Percentiles rank a stretch among this genome's conserved stretches.
Conservation (phyloP, 2,329 filamentous ascomycete genomes). For the Tetracladium maxilliforme region DNA sequence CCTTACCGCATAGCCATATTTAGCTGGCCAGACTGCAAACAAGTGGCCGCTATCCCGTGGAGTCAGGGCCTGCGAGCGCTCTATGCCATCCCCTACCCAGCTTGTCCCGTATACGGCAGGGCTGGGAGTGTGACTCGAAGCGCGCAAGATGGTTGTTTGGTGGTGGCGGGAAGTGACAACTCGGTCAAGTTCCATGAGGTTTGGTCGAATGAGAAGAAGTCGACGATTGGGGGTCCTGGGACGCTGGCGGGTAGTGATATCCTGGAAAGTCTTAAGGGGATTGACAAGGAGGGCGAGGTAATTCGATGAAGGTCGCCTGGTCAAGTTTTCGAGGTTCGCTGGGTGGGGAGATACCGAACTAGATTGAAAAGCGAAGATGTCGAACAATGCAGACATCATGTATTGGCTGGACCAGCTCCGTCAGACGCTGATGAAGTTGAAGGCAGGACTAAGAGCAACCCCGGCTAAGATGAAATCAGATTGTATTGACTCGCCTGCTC, state of each 20-base stretch:
- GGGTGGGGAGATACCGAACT: too few species aligned
- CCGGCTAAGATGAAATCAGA: too few species aligned
- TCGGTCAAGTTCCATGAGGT: constrained; percentile 94
- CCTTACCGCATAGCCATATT: constrained; percentile 83
- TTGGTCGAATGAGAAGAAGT: constrained; percentile 54
- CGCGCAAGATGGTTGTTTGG: constrained; percentile 64
- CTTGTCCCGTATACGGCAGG: constrained; percentile 30
- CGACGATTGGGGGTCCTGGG: constrained; percentile 35
- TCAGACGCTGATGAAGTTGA: too few species aligned
- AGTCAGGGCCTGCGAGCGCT: constrained; percentile 64
- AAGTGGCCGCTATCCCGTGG: constrained; percentile 78
- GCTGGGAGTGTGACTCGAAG: constrained; percentile 27
- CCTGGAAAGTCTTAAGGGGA: constrained; percentile 66
- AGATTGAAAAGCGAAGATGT: too few species aligned
- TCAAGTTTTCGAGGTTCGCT: too few species aligned
- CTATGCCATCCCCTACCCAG: constrained; percentile 77
- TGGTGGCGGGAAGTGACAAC: constrained; percentile 83
- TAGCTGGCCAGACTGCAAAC: constrained; percentile 81
- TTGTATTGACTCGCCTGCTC: too few species aligned
- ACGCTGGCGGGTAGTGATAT: constrained; percentile 74
- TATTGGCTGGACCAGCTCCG: too few species aligned
- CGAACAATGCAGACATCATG: too few species aligned
- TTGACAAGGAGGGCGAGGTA: constrained; percentile 58
- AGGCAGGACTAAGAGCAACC: too few species aligned
- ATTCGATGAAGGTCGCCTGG: too few species aligned